Percentiles rank a stretch among this genome's conserved stretches.
These are phyloP conservation scores for Scedosporium apiospermum DNA, from an alignment of 2,329 filamentous ascomycete species.

Conservation along the genomic window DNA sequence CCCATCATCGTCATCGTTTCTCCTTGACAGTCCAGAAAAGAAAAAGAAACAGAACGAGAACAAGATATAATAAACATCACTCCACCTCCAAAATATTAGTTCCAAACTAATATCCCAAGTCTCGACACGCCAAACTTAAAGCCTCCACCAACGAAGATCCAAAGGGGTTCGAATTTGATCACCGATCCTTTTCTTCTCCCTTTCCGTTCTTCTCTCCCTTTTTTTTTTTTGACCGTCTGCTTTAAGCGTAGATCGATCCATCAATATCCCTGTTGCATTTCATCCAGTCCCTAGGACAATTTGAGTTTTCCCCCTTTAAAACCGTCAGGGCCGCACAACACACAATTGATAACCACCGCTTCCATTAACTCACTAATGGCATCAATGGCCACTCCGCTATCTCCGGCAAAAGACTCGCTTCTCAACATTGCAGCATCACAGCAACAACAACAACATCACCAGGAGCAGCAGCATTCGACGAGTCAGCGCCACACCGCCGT, in stretches of 20 bases:
- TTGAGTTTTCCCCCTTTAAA: not conserved
- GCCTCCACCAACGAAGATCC: not conserved
- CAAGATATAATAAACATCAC: no score
- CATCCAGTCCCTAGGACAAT: not conserved
- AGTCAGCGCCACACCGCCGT: not conserved
- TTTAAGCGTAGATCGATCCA: not conserved
- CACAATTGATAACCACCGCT: not conserved
- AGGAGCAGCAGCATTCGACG: not conserved
- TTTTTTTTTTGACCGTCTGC: not conserved
- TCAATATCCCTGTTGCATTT: not conserved
- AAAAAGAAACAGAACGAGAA: no score
- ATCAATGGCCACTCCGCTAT: constrained; percentile 3
- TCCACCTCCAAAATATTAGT: no score
- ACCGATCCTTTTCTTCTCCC: not conserved
- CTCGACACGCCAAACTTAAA: not conserved
- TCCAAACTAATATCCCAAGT: no score
- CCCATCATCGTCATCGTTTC: no score
- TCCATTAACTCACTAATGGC: not conserved
- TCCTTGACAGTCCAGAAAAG: no score
- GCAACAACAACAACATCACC: not conserved
- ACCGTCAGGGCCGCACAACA: not conserved
- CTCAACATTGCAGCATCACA: constrained; percentile 1
- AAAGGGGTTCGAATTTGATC: not conserved
- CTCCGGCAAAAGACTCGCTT: not conserved
- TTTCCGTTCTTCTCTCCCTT: not conserved